These are phyloP conservation scores for Umbelopsis ramanniana DNA, from an alignment of 192 early-diverging fungal genomes.

Conservation along the genomic window DNA sequence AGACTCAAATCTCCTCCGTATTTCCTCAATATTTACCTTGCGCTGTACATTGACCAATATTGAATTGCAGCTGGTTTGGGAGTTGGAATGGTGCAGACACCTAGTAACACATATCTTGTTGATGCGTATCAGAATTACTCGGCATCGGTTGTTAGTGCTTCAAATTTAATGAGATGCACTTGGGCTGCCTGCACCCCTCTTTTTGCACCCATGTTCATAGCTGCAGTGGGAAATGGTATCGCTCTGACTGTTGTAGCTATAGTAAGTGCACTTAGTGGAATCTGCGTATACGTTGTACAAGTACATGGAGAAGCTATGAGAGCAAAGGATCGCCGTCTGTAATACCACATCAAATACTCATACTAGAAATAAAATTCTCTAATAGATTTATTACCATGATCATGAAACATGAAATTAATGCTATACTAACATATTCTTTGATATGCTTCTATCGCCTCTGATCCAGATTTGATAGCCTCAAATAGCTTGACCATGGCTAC, in stretches of 20 bases:
- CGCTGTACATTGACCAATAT: no score
- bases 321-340: neutral
- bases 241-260: slow-evolving; percentile 30
- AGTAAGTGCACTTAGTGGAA: slow-evolving; percentile 18
- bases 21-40: neutral
- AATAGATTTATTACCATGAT: no score
- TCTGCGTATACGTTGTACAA: slow-evolving; percentile 27
- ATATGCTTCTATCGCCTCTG: slow-evolving; percentile 27
- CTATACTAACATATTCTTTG: neutral
- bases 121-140: slow-evolving; percentile 31
- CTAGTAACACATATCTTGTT: slow-evolving; percentile 42
- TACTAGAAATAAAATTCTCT: no score
- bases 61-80: slow-evolving; percentile 35
- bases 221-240: slow-evolving; percentile 34
- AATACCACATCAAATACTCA: neutral
- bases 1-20: neutral
- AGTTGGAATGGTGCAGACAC: slow-evolving; percentile 40
- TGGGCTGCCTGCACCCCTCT: slow-evolving; percentile 38
- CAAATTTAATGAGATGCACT: slow-evolving; percentile 37
- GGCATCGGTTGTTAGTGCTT: slow-evolving; percentile 35
- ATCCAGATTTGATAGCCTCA: slow-evolving; percentile 27
- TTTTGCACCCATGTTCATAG: slow-evolving; percentile 30
- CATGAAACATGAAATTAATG: neutral
- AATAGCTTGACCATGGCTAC: slow-evolving; percentile 11
- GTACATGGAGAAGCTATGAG: slow-evolving; percentile 19